phyloP scores from a whole-genome alignment of 2,329 filamentous ascomycete genomes.

The Diaporthe helianthi region DNA sequence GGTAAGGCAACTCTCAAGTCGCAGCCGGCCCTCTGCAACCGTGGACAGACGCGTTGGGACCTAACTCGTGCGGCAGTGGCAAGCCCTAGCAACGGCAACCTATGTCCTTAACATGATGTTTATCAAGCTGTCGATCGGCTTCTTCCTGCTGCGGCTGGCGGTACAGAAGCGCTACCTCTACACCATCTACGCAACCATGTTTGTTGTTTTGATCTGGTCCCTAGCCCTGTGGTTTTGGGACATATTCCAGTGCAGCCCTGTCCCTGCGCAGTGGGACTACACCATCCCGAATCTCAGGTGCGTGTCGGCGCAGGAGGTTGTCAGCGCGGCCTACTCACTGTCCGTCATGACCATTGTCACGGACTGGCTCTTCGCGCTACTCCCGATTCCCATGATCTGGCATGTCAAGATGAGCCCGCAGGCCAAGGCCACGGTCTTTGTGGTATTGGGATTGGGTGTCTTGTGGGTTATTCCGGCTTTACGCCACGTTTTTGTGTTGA shows the following conservation, averaged over 20 bases:
- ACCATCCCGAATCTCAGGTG: conserved; percentile 52
- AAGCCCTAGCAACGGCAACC: conserved; percentile 57
- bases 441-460: conserved; percentile 57
- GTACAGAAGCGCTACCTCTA: conserved; percentile 55
- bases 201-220: conserved; percentile 55
- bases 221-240: conserved; percentile 60
- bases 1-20: conserved; percentile 41
- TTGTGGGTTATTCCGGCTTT: conserved; percentile 48
- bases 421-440: conserved; percentile 58
- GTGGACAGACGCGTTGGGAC: conserved; percentile 3
- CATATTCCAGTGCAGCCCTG: conserved; percentile 57
- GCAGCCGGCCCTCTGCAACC: background rate
- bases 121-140: conserved; percentile 62
- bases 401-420: conserved; percentile 59
- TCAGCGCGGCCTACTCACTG: conserved; percentile 58
- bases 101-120: conserved; percentile 63
- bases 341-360: conserved; percentile 60
- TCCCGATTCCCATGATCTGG: conserved; percentile 63
- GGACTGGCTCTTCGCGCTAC: conserved; percentile 62
- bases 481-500: too few relatives aligned
- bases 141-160: conserved; percentile 59
- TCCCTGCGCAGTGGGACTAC: conserved; percentile 61
- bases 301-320: conserved; percentile 51
- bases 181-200: conserved; percentile 54
- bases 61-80: conserved; percentile 47